A percentile compares a stretch with the other conserved stretches of the same genome.
These are phyloP conservation scores for Trametes meyenii DNA, from an alignment of 768 basidiomycete genomes.

Conservation along the genomic window DNA sequence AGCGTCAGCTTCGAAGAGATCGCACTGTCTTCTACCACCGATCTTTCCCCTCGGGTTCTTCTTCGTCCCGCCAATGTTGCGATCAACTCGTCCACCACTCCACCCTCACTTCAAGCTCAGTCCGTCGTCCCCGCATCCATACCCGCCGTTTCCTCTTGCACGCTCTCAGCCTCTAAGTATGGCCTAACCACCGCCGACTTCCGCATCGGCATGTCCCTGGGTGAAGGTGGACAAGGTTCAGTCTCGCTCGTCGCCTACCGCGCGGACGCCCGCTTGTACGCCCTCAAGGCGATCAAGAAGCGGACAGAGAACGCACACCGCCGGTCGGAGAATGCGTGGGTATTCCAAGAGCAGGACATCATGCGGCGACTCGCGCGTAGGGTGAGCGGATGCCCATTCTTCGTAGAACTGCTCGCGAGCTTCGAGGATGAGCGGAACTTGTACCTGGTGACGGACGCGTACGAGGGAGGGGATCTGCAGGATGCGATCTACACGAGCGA, in stretches of 20 bases:
- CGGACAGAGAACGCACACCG: slow-evolving; percentile 14
- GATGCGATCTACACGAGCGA: slow-evolving; percentile 1
- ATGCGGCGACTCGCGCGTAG: background rate
- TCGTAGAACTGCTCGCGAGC: slow-evolving; percentile 19
- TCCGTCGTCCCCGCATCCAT: background rate
- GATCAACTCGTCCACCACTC: too few species aligned
- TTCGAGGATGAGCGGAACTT: slow-evolving; percentile 29
- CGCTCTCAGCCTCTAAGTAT: background rate
- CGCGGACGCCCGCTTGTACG: slow-evolving; percentile 17
- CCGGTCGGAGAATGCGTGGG: background rate
- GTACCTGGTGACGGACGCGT: slow-evolving; percentile 28
- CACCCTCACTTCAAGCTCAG: too few species aligned
- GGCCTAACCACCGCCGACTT: slow-evolving; percentile 16
- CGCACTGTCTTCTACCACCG: too few species aligned
- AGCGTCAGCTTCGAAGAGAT: too few species aligned
- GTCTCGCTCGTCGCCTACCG: slow-evolving; percentile 21
- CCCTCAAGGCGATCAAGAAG: slow-evolving; percentile 27
- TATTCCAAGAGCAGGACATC: slow-evolving; percentile 20
- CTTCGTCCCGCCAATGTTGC: too few species aligned
- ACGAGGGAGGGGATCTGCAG: background rate
- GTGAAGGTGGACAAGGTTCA: slow-evolving; percentile 23
- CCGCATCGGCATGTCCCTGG: slow-evolving; percentile 12
- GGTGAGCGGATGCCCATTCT: slow-evolving; percentile 2
- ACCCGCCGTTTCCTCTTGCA: background rate
- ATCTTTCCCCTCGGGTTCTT: too few species aligned